These are phyloP conservation scores for Saccharomycopsis vini DNA, from an alignment of 805 yeast genomes.

Conservation along the genomic window DNA sequence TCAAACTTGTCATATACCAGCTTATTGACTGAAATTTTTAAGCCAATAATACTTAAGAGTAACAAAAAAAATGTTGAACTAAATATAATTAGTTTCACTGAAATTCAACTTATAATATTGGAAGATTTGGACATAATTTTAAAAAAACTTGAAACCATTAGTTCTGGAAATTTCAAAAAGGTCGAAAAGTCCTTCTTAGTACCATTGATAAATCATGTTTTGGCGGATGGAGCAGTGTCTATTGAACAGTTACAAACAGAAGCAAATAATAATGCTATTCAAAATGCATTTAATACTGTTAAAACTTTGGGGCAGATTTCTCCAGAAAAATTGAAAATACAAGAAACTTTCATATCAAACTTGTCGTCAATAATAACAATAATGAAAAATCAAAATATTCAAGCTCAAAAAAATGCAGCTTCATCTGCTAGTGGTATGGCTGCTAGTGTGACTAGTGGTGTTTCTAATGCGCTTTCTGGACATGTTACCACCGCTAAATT, in stretches of 20 bases:
- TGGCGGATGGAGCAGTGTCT: conserved; percentile 18
- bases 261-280: conserved; percentile 17
- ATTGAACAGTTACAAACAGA: conserved; percentile 19
- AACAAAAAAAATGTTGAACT: conserved; percentile 25
- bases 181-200: conserved; percentile 25
- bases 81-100: conserved; percentile 23
- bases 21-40: conserved; percentile 36
- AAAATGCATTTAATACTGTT: conserved; percentile 16
- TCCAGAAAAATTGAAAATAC: conserved; percentile 25
- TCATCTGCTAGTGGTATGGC: conserved; percentile 18
- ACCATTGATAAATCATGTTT: conserved; percentile 26
- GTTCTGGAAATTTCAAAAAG: conserved; percentile 19
- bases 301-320: conserved; percentile 17
- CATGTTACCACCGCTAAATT: conserved; percentile 16
- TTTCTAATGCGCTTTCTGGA: conserved; percentile 34
- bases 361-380: conserved; percentile 34
- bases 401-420: background rate
- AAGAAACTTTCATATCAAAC: conserved; percentile 27
- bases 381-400: conserved; percentile 28
- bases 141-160: conserved; percentile 25
- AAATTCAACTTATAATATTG: conserved; percentile 26
- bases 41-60: conserved; percentile 16
- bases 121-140: conserved; percentile 24
- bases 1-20: conserved; percentile 75
- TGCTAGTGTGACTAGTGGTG: conserved; percentile 37